Evolutionary conservation across 106 monocot species (phyloP).

Genomic region (Dactylorhiza incarnata): DNA sequence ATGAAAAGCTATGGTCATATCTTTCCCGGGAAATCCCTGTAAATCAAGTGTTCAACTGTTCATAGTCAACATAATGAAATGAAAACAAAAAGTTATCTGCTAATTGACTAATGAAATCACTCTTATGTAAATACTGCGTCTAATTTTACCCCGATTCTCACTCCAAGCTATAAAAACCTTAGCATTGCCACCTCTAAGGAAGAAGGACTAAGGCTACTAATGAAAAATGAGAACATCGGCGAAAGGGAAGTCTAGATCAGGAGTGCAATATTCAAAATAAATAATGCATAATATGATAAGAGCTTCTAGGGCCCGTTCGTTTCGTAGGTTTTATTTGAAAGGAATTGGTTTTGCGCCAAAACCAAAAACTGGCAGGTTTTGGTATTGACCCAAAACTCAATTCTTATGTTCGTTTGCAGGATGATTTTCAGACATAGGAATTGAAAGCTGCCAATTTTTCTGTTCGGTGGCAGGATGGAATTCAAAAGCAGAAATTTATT

Average conservation of each 20-base stretch:
- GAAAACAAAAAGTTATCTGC: not conserved
- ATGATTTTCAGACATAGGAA: too few relatives aligned
- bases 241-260: not conserved
- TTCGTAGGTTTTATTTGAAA: not conserved
- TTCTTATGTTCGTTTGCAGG: too few relatives aligned
- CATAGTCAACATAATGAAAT: not conserved
- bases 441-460: too few relatives aligned
- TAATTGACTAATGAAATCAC: not conserved
- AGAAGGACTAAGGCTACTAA: not conserved
- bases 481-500: too few relatives aligned
- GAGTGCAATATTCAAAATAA: not conserved
- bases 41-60: not conserved
- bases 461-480: too few relatives aligned
- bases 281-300: not conserved
- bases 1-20: conserved; percentile 29
- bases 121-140: not conserved
- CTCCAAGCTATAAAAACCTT: not conserved
- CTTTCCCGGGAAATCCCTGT: conserved; percentile 22
- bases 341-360: too few relatives aligned
- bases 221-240: not conserved
- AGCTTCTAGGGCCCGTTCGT: not conserved
- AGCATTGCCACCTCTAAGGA: not conserved
- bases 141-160: not conserved
- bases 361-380: too few relatives aligned
- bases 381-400: too few relatives aligned